phyloP scores from a whole-genome alignment of 257 asterid species.

The Nicotiana attenuata region DNA sequence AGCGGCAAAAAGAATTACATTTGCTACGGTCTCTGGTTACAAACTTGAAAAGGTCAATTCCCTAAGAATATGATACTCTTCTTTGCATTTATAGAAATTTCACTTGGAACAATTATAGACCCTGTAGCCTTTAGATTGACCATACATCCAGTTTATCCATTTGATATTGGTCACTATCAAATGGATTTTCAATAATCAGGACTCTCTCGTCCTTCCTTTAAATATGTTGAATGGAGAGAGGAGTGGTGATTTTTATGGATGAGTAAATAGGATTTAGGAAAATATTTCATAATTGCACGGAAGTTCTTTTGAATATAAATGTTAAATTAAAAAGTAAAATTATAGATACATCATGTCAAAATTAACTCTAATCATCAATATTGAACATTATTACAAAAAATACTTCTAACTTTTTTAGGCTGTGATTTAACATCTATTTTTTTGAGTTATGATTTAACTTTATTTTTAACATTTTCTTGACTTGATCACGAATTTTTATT shows the following conservation, averaged over 20 bases:
- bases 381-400: too few relatives aligned
- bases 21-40: neutral
- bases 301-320: too few relatives aligned
- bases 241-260: neutral
- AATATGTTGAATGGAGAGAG: neutral
- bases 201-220: neutral
- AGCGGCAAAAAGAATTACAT: slow-evolving; percentile 12
- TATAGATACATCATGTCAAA: neutral
- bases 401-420: neutral
- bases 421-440: neutral
- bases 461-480: too few relatives aligned
- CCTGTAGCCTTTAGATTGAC: neutral
- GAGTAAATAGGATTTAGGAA: neutral
- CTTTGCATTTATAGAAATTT: too few relatives aligned
- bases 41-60: neutral
- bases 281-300: neutral
- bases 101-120: neutral
- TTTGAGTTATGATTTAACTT: neutral
- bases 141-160: neutral
- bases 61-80: neutral
- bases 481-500: neutral
- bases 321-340: too few relatives aligned
- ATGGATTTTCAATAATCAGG: neutral
- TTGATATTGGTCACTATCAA: neutral
- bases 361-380: neutral